Evolutionary conservation across 257 asterid genomes (phyloP).

Genomic region (Cordia subcordata): DNA sequence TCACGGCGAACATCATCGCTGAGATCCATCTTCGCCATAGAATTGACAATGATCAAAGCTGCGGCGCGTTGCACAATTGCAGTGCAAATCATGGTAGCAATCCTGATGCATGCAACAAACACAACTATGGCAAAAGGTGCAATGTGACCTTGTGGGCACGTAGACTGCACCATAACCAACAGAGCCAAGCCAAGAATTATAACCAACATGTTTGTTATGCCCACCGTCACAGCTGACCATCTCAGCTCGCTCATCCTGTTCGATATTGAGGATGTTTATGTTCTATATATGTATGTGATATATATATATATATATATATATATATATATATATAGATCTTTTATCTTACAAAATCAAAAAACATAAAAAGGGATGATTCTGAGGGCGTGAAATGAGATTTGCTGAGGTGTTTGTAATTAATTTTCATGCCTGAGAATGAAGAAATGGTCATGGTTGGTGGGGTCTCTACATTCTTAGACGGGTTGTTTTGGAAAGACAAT

Average conservation of each 20-base stretch:
- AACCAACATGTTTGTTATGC: conserved; percentile 10
- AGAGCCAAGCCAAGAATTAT: conserved; percentile 8
- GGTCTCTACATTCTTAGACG: too few relatives aligned
- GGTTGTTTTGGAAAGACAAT: background rate
- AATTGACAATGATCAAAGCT: conserved; percentile 12
- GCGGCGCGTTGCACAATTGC: conserved; percentile 17
- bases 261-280: too few relatives aligned
- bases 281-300: too few relatives aligned
- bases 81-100: conserved; percentile 19
- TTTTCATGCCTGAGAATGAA: background rate
- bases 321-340: too few relatives aligned
- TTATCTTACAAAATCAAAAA: too few relatives aligned
- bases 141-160: background rate
- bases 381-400: background rate
- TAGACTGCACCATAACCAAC: background rate
- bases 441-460: too few relatives aligned
- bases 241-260: background rate
- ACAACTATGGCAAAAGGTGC: background rate
- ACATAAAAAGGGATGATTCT: background rate
- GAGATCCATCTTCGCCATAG: background rate
- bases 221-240: conserved; percentile 16
- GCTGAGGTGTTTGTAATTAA: background rate
- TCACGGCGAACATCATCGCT: conserved; percentile 13
- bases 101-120: conserved; percentile 8
- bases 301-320: too few relatives aligned